Percentiles rank a stretch among this genome's conserved stretches.
These are phyloP conservation scores for Aspergillus alliaceus DNA, from an alignment of 2,329 filamentous ascomycete species.

Conservation along the genomic window DNA sequence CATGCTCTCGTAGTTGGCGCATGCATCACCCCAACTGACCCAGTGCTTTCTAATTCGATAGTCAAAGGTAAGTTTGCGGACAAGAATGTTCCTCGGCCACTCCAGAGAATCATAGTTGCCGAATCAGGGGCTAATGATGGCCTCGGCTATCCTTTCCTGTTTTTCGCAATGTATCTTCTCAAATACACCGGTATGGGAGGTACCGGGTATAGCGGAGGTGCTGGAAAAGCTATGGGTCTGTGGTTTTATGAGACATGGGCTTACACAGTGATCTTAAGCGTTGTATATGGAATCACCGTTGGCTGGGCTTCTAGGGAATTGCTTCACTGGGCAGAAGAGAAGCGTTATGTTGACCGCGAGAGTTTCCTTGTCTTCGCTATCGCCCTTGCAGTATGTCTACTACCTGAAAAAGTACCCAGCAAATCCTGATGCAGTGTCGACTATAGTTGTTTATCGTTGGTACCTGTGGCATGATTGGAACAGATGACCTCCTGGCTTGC, in stretches of 20 bases:
- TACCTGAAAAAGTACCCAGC: neutral
- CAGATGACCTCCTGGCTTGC: slow-evolving; percentile 85
- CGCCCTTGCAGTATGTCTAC: slow-evolving; percentile 65
- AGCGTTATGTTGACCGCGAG: slow-evolving; percentile 79
- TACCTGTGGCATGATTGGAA: slow-evolving; percentile 82
- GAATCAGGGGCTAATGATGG: slow-evolving; percentile 91
- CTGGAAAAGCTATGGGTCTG: slow-evolving; percentile 66
- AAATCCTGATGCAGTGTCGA: slow-evolving; percentile 6
- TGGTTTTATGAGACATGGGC: slow-evolving; percentile 88
- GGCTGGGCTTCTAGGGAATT: slow-evolving; percentile 81
- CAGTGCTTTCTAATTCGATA: slow-evolving; percentile 82
- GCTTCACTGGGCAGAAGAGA: slow-evolving; percentile 80
- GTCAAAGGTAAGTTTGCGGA: slow-evolving; percentile 94
- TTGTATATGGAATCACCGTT: slow-evolving; percentile 73
- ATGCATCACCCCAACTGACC: slow-evolving; percentile 90
- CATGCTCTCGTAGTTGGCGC: slow-evolving; percentile 78
- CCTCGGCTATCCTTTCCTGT: slow-evolving; percentile 83
- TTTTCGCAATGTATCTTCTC: slow-evolving; percentile 79
- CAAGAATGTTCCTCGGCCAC: slow-evolving; percentile 76
- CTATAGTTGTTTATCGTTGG: slow-evolving; percentile 74
- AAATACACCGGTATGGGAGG: slow-evolving; percentile 68
- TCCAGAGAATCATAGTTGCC: slow-evolving; percentile 78
- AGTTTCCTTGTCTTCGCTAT: slow-evolving; percentile 87
- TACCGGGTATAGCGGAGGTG: slow-evolving; percentile 57
- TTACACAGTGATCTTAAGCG: slow-evolving; percentile 77